Evolutionary conservation across 1,139 yeast species (phyloP), one percentile per base, ranked within the genome.

Genomic region (Lodderomyces margitis): DNA sequence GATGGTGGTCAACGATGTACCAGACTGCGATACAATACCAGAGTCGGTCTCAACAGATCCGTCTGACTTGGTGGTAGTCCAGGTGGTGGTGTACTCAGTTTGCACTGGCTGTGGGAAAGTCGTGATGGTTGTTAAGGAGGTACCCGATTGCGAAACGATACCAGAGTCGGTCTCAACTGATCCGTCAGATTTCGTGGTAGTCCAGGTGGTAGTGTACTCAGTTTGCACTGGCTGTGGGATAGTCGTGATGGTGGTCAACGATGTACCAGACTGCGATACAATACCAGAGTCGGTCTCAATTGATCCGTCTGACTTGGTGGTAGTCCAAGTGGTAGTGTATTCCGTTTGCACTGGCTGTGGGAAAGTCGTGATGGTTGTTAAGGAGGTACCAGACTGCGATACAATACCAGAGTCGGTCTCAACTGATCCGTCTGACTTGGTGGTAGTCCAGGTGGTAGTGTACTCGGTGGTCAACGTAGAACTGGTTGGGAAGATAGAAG

Each of bases 51-150:
- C 34, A 19, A 25, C 35, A 25, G 41, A 39, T 9, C 41, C 41
- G 27, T 39, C 38, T 16, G 38, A 16, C 4, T 39, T 30, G 5
- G 41, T 39, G 3, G 38, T 34, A 16, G 41, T 30, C 36, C 46
- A 49, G 7, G 56, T 52, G 16, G 57, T 55, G 16, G 52, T 51
- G 46, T 42, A 48, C 16, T 46, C 48, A 27, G 51, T 44, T 10
- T 19, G 16, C 6, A 16, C 35, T n/a, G 27, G 5, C 6, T 9
- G 14, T 24, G 20, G 28, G 19, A 36, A 36, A 7, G 38, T 36
- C 8, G 38, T 36, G 8, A 36, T 23, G 11, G 38, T 35, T 3
- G 21, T 35, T 5, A 24, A 16, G 6, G 20, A 23, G 19, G 15
- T 12, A 6, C 23, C 31, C 5, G 7, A 3, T 5, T 21, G 20